phyloP scores from a whole-genome alignment of 176 grass and related monocot genomes.

The Alloteropsis semialata region DNA sequence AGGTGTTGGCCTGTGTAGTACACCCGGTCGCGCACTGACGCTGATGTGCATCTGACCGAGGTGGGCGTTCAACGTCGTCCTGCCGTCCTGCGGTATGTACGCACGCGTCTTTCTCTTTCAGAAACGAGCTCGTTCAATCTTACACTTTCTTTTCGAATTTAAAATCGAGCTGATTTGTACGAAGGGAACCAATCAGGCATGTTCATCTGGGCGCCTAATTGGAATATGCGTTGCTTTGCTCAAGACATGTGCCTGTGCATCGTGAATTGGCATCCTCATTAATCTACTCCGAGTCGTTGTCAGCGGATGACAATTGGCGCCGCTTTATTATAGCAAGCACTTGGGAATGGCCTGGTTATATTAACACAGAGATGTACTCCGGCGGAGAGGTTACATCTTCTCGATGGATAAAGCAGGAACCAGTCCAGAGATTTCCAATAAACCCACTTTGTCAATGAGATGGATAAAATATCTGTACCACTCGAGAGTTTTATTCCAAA shows the following conservation, averaged over 20 bases:
- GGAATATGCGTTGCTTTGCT: constrained; percentile 18
- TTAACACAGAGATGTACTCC: background rate
- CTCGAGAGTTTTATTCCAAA: background rate
- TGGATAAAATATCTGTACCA: background rate
- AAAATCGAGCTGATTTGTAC: background rate
- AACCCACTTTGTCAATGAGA: background rate
- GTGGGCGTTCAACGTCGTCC: background rate
- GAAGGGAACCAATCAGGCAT: background rate
- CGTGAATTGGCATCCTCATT: constrained; percentile 13
- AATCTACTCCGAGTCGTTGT: background rate
- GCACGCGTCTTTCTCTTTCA: background rate
- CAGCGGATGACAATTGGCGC: constrained; percentile 18
- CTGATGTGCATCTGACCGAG: background rate
- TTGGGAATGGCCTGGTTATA: background rate
- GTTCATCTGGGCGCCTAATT: background rate
- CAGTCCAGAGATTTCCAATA: background rate
- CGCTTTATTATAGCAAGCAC: background rate
- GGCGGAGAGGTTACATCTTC: too few species aligned
- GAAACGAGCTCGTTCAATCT: background rate
- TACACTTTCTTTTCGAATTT: background rate
- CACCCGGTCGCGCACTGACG: background rate
- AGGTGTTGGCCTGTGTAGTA: too few species aligned
- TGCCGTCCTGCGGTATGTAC: background rate
- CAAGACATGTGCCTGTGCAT: background rate
- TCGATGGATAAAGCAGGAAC: background rate